phyloP scores from a whole-genome alignment of 164 flowering plant species.

The Sedum album region DNA sequence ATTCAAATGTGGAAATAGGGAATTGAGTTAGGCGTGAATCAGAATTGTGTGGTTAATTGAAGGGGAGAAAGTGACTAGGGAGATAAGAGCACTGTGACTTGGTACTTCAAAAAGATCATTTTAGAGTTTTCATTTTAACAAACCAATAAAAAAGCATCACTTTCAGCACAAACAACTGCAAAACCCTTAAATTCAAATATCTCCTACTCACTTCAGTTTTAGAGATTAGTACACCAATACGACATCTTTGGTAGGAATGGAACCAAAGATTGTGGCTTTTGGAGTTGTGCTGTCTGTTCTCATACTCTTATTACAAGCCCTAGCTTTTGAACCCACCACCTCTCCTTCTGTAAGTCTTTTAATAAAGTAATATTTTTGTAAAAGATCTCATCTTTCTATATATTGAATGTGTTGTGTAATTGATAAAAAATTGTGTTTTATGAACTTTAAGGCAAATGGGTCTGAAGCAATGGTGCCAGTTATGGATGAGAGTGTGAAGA shows the following conservation, averaged over 20 bases:
- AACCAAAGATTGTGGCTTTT: background rate
- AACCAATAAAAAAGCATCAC: no score
- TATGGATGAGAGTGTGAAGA: no score
- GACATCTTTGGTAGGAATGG: background rate
- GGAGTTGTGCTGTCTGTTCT: background rate
- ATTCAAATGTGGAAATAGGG: no score
- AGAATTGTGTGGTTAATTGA: no score
- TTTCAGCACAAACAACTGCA: no score
- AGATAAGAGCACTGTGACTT: no score
- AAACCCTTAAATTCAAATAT: no score
- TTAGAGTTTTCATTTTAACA: no score
- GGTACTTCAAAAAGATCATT: no score
- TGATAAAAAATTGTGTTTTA: constrained; percentile 13
- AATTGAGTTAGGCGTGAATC: no score
- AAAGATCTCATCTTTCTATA: background rate
- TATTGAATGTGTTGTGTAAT: background rate
- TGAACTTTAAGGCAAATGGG: constrained; percentile 34
- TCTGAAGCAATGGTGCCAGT: constrained; percentile 46
- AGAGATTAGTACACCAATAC: background rate
- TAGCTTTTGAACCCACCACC: background rate
- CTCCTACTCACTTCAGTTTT: no score
- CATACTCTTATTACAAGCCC: background rate
- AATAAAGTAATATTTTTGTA: background rate
- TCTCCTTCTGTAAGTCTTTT: background rate
- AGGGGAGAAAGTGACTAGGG: no score